Conservation (phyloP, 192 early-diverging fungal genomes). For the Kickxella alabastrina region DNA sequence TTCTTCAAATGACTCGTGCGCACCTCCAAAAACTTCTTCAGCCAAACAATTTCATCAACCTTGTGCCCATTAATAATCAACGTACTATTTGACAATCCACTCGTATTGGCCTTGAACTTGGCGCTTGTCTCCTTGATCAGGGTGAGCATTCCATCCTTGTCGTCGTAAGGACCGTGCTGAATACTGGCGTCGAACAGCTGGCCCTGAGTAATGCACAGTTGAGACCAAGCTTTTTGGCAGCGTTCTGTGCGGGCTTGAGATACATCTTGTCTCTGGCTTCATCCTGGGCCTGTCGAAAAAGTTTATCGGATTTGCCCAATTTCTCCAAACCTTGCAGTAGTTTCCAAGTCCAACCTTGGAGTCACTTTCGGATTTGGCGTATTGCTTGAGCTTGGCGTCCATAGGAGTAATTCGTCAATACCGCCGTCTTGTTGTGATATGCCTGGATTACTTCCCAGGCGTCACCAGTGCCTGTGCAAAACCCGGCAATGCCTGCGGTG, state of each 20-base stretch:
- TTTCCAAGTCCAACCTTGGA: constrained; percentile 21
- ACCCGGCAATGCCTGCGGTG: constrained; percentile 52
- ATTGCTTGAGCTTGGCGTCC: constrained; percentile 13
- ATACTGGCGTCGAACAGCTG: constrained; percentile 54
- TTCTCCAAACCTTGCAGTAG: constrained; percentile 50
- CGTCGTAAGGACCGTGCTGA: constrained; percentile 34
- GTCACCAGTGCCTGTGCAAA: constrained; percentile 42
- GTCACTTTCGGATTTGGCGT: constrained; percentile 1
- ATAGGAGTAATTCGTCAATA: constrained; percentile 38
- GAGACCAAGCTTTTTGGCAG: constrained; percentile 15
- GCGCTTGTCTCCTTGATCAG: constrained; percentile 27
- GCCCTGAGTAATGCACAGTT: constrained; percentile 29
- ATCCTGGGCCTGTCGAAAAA: constrained; percentile 33
- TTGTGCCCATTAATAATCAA: constrained; percentile 27
- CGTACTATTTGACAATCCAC: constrained; percentile 23
- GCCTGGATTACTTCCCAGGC: constrained; percentile 21
- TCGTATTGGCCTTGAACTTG: constrained; percentile 15
- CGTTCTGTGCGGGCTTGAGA: constrained; percentile 15
- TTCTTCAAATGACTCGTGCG: constrained; percentile 39
- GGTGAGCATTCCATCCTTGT: constrained; percentile 28
- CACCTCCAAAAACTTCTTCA: constrained; percentile 44
- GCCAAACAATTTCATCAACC: constrained; percentile 45
- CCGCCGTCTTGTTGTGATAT: constrained; percentile 19
- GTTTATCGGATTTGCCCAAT: constrained; percentile 16
- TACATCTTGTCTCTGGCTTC: constrained; percentile 21